Evolutionary conservation across 2,329 filamentous ascomycete species (phyloP).

Genomic region (Apiospora marii): DNA sequence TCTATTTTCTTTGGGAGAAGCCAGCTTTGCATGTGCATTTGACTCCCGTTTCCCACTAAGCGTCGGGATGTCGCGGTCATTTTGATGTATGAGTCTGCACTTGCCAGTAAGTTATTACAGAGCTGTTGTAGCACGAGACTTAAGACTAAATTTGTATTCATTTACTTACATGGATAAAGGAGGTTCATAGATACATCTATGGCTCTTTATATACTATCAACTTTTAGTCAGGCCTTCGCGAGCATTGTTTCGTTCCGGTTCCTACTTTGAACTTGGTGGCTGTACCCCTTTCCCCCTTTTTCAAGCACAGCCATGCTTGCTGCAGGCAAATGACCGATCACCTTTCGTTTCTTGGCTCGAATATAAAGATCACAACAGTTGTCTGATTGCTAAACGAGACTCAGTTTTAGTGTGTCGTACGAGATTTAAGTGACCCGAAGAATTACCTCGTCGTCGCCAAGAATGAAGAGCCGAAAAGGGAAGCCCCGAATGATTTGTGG

Average conservation of each 20-base stretch:
- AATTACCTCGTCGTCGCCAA: neutral
- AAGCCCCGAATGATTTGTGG: neutral
- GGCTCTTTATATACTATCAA: too few species aligned
- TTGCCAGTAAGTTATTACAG: neutral
- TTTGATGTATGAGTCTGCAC: neutral
- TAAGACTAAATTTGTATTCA: neutral
- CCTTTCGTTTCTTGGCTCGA: neutral
- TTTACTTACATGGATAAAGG: neutral
- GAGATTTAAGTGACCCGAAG: neutral
- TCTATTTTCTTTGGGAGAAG: conserved; percentile 42
- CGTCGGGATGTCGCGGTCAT: neutral
- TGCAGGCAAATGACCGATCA: too few species aligned
- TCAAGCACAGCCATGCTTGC: too few species aligned
- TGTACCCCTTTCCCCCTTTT: too few species aligned
- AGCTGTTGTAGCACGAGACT: neutral
- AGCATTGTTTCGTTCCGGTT: too few species aligned
- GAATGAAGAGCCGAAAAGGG: neutral
- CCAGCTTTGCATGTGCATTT: conserved; percentile 39
- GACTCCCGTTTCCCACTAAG: conserved; percentile 29
- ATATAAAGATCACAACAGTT: neutral
- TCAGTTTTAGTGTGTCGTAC: neutral
- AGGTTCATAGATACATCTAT: neutral
- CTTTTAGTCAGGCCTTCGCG: too few species aligned
- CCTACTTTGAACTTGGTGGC: too few species aligned
- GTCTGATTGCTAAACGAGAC: neutral